These are phyloP conservation scores for Phytophthora tubulina DNA, from an alignment of 352 stramenopile genomes.

Conservation along the genomic window DNA sequence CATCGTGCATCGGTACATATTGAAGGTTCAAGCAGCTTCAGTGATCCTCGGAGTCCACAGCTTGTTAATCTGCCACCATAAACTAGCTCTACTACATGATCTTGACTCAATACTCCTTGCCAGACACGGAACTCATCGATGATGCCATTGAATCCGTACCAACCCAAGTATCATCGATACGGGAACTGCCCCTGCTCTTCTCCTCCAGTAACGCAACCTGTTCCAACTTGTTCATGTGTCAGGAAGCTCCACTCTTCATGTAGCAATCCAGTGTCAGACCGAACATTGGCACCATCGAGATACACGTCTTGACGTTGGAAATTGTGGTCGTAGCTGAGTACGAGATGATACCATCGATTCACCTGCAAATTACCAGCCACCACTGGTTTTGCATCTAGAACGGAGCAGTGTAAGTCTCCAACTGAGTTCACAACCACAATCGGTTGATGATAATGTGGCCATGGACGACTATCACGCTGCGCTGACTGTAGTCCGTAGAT, in stretches of 20 bases:
- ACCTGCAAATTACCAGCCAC: conserved; percentile 31
- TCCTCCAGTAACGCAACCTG: conserved; percentile 37
- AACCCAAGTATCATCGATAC: conserved; percentile 21
- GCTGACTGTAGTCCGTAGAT: conserved; percentile 42
- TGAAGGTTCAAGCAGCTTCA: conserved; percentile 6
- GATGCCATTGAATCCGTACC: conserved; percentile 48
- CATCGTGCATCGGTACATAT: conserved; percentile 6
- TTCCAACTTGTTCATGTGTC: conserved; percentile 45
- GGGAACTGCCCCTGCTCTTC: background rate
- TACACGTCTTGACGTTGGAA: conserved; percentile 36
- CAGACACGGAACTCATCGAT: conserved; percentile 50
- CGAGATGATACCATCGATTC: conserved; percentile 51
- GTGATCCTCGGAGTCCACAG: background rate
- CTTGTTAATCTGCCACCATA: background rate
- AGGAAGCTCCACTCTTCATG: conserved; percentile 28
- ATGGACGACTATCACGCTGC: conserved; percentile 14
- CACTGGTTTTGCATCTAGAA: conserved; percentile 32
- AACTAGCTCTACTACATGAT: conserved; percentile 17
- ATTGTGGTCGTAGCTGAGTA: conserved; percentile 35
- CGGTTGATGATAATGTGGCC: conserved; percentile 40
- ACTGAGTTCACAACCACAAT: conserved; percentile 37
- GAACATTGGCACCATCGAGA: conserved; percentile 32
- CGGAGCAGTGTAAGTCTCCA: conserved; percentile 44
- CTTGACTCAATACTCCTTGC: conserved; percentile 9
- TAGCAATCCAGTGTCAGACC: conserved; percentile 13